Evolutionary conservation across 73 alveolate species (phyloP), one percentile per base, ranked within the genome.

Genomic region (Paramecium biaurelia): DNA sequence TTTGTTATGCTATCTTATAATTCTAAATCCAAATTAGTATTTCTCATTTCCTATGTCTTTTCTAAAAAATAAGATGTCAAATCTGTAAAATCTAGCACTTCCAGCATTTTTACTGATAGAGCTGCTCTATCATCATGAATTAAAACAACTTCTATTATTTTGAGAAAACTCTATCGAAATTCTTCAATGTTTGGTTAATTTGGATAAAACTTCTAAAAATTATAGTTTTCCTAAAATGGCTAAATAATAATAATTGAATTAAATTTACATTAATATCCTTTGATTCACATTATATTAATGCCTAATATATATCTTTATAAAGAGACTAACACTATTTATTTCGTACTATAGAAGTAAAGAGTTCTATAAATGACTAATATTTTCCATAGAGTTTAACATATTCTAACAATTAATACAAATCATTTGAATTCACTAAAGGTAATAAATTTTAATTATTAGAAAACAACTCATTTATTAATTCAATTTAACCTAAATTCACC

Each of bases 311-410:
- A 21, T 79, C 90, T 47, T 79, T 43, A 18, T 79, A 41, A 8
- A 79, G 76, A 23, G 43, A 23, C 20, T 26, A 14, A 8, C 45
- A 79, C 47, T 38, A 9, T n/a, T 38, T 30, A 5, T 79, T 42
- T 20, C 56, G 4, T 9, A 41, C 90, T 0, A 79, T 47, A 0
- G 32, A 23, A 1, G 32, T 38, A 18, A 79, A 79, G 14, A 79
- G 26, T 24, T 79, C 41, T 43, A 79, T 20, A 43, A 43, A 79
- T 42, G 45, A 32, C 2, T 28, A 10, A 18, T 79, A 79, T 45
- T 79, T 79, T 38, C 90, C 90, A 79, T 79, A 41, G 5, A 79
- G 32, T 79, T 79, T 79, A 15, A 79, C 56, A 34, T 79, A 79
- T 42, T 79, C 72, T 21, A 79, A 43, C 11, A 79, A 23, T 5